Conservation (phyloP, 345 rosid genomes). For the Heritiera fomes region DNA sequence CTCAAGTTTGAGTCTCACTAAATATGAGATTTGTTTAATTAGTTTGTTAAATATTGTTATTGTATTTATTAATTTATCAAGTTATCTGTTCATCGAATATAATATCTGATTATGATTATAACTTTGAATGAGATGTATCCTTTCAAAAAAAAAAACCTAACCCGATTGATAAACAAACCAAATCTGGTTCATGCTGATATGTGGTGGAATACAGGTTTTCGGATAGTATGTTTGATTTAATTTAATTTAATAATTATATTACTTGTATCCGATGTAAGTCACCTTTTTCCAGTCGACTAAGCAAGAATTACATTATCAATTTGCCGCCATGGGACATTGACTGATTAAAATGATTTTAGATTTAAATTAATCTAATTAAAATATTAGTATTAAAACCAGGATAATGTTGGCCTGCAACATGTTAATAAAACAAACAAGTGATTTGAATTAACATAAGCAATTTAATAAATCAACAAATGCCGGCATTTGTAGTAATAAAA, state of each 20-base stretch:
- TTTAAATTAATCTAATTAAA: background rate
- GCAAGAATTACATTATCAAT: background rate
- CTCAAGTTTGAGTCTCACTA: too few relatives aligned
- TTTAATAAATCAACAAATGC: constrained; percentile 10
- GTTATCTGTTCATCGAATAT: too few relatives aligned
- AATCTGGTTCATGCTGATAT: background rate
- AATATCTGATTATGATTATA: too few relatives aligned
- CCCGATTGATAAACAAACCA: background rate
- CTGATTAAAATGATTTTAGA: background rate
- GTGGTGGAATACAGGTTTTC: background rate
- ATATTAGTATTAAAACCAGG: background rate
- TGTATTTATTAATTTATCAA: too few relatives aligned
- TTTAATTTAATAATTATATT: background rate
- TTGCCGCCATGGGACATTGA: constrained; percentile 6
- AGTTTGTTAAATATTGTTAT: too few relatives aligned
- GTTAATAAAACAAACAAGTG: constrained; percentile 5
- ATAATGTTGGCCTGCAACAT: constrained; percentile 23
- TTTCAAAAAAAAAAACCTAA: too few relatives aligned
- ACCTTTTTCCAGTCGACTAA: background rate
- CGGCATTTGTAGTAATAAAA: constrained; percentile 12
- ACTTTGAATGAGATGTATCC: too few relatives aligned
- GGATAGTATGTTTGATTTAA: background rate
- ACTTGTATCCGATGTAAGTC: background rate
- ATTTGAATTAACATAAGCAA: background rate
- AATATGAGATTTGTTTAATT: too few relatives aligned